phyloP scores from a whole-genome alignment of 228 moss, liverwort and hornwort species.

The Sphagnum magellanicum region DNA sequence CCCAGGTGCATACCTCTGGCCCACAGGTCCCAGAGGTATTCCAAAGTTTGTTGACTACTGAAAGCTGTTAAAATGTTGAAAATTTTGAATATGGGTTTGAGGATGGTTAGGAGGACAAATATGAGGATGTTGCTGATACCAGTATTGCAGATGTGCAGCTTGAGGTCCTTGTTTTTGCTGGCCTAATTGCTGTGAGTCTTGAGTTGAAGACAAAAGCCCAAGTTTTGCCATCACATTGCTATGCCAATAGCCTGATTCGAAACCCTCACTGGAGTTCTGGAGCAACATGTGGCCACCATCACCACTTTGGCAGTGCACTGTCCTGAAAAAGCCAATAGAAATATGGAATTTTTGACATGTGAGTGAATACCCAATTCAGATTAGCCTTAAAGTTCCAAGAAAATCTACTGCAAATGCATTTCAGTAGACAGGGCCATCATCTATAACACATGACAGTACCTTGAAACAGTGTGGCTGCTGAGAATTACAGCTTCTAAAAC shows the following conservation, averaged over 20 bases:
- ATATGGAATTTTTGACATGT: not conserved
- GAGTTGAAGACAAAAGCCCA: slow-evolving; percentile 27
- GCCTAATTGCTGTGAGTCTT: slow-evolving; percentile 58
- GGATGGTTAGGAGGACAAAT: too few relatives aligned
- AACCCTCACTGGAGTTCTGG: slow-evolving; percentile 42
- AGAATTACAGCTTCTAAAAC: slow-evolving; percentile 15
- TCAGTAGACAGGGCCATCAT: not conserved
- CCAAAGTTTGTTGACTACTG: not conserved
- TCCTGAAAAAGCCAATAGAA: not conserved
- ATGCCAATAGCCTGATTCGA: slow-evolving; percentile 16
- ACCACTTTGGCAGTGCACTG: slow-evolving; percentile 25
- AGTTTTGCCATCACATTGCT: slow-evolving; percentile 40
- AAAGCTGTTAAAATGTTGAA: slow-evolving; percentile 15
- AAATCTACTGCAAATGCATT: not conserved
- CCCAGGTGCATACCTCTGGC: slow-evolving; percentile 23
- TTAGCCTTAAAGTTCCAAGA: not conserved
- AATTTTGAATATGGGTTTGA: slow-evolving; percentile 1
- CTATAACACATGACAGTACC: not conserved
- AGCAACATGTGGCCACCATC: too few relatives aligned
- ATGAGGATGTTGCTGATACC: slow-evolving; percentile 16
- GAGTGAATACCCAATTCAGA: too few relatives aligned
- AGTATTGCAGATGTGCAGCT: slow-evolving; percentile 11
- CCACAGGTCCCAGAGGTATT: slow-evolving; percentile 11
- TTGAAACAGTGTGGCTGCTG: slow-evolving; percentile 25
- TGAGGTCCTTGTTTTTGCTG: slow-evolving; percentile 29